A percentile compares a stretch with the other conserved stretches of the same genome.
Evolutionary conservation across 495 filamentous ascomycete genomes (phyloP).

Genomic region (Sordaria brevicollis): DNA sequence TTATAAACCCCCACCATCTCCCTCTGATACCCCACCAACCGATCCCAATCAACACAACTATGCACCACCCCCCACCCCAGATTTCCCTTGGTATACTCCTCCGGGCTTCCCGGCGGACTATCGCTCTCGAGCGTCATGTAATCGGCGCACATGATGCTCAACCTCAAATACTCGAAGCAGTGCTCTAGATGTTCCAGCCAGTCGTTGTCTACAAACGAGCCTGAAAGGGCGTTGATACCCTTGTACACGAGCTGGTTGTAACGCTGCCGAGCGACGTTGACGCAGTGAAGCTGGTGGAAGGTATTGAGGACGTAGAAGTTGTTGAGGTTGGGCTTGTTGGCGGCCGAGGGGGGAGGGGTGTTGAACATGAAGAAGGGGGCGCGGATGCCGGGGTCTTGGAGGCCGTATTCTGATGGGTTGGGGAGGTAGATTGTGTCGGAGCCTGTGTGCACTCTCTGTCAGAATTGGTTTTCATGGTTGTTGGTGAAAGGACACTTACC

Average conservation of each 20-base stretch:
- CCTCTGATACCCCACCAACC: neutral
- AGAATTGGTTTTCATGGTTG: neutral
- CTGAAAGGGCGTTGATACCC: neutral
- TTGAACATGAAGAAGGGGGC: slow-evolving; percentile 2
- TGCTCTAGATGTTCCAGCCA: slow-evolving; percentile 1
- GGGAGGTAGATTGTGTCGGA: neutral
- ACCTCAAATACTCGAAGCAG: slow-evolving; percentile 1
- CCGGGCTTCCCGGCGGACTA: neutral
- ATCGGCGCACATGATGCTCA: neutral
- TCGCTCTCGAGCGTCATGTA: slow-evolving; percentile 3
- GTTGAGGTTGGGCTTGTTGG: neutral
- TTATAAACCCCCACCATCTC: neutral
- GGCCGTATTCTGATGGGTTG: neutral
- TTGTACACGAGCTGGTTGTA: slow-evolving; percentile 1
- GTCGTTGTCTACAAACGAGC: neutral
- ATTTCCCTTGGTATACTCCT: neutral
- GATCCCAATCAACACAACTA: neutral
- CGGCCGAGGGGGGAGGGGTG: neutral
- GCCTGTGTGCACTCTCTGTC: neutral
- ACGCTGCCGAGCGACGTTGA: neutral
- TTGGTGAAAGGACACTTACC: neutral
- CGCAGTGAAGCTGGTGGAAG: slow-evolving; percentile 1
- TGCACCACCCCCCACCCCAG: slow-evolving; percentile 1
- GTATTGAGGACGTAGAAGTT: slow-evolving; percentile 1
- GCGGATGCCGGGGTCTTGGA: neutral